These are phyloP conservation scores for Cornus suecica DNA, from an alignment of 148 eudicot genomes.

Conservation along the genomic window DNA sequence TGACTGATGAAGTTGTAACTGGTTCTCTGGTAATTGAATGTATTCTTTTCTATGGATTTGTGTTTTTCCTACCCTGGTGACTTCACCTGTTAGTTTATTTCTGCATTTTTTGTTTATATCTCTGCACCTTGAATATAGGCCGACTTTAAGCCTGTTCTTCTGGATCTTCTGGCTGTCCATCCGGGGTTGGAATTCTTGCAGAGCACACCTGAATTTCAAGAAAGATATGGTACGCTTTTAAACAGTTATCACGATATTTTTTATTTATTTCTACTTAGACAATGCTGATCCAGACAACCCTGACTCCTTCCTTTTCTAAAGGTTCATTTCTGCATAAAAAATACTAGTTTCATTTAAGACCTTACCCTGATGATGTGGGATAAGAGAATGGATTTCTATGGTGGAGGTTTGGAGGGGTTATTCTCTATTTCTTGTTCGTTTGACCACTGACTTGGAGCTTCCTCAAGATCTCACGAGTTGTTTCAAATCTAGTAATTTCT, in stretches of 20 bases:
- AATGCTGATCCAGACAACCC: neutral
- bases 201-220: slow-evolving; percentile 24
- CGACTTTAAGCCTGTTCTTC: slow-evolving; percentile 21
- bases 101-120: neutral
- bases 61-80: neutral
- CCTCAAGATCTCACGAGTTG: no score
- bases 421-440: no score
- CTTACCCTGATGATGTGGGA: neutral
- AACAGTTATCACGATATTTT: neutral
- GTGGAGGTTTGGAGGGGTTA: no score
- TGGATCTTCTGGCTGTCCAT: slow-evolving; percentile 20
- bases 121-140: slow-evolving; percentile 13
- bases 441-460: no score
- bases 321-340: neutral
- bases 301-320: neutral
- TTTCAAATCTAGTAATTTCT: no score
- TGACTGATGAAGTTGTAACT: neutral
- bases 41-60: neutral
- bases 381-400: no score
- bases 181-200: slow-evolving; percentile 26
- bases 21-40: neutral
- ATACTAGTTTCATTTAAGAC: no score
- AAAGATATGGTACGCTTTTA: slow-evolving; percentile 24
- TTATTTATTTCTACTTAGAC: neutral
- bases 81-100: neutral